phyloP scores from a whole-genome alignment of 495 filamentous ascomycete genomes.

The Trichodelitschia bisporula region DNA sequence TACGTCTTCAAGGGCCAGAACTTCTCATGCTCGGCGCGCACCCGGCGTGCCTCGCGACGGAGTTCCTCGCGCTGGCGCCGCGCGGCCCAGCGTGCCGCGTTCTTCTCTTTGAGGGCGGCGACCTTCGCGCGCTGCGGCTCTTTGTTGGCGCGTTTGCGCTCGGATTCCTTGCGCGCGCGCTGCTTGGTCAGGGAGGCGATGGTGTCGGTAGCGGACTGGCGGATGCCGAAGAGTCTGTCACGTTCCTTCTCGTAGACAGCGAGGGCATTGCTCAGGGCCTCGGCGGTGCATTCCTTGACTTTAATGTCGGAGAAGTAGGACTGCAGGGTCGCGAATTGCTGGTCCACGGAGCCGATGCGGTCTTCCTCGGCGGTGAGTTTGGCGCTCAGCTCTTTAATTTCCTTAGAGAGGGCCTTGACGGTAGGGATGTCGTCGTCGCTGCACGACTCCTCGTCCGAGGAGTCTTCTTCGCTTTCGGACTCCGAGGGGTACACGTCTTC shows the following conservation, averaged over 20 bases:
- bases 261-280: conserved; percentile 15
- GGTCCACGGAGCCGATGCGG: conserved; percentile 15
- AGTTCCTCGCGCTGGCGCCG: conserved; percentile 20
- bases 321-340: conserved; percentile 5
- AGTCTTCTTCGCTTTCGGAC: conserved; percentile 14
- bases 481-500: conserved; percentile 27
- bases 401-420: conserved; percentile 7
- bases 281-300: conserved; percentile 6
- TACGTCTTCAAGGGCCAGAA: conserved; percentile 36
- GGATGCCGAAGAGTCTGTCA: conserved; percentile 20
- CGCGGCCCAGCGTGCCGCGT: too few relatives aligned
- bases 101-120: conserved; percentile 15
- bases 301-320: conserved; percentile 3
- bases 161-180: conserved; percentile 12
- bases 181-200: conserved; percentile 12
- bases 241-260: conserved; percentile 24
- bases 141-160: conserved; percentile 9
- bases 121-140: conserved; percentile 9
- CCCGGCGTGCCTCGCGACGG: conserved; percentile 22
- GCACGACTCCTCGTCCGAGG: conserved; percentile 11
- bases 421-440: conserved; percentile 9
- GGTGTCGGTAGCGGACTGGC: conserved; percentile 12
- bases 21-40: conserved; percentile 23
- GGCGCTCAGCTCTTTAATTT: conserved; percentile 8
- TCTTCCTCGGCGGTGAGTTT: conserved; percentile 12